These are phyloP conservation scores for Reutealis trisperma DNA, from an alignment of 345 rosid species.

Conservation along the genomic window DNA sequence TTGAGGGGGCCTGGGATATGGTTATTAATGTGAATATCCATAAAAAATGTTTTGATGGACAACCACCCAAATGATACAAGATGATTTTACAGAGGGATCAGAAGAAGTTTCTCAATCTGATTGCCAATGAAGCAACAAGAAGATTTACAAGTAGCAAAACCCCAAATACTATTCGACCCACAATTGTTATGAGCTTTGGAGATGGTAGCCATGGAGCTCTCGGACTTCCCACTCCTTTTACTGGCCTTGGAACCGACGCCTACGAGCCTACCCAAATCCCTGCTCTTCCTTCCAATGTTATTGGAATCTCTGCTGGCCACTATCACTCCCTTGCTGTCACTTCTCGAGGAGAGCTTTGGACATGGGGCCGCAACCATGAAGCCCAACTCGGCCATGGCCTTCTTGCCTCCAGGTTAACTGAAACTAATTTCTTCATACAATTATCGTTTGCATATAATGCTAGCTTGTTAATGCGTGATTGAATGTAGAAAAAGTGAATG, in stretches of 20 bases:
- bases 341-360: constrained; percentile 70
- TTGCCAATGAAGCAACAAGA: neutral
- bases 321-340: constrained; percentile 94
- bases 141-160: neutral
- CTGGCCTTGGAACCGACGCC: constrained; percentile 59
- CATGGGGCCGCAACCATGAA: constrained; percentile 90
- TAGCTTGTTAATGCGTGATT: neutral
- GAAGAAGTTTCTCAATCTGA: neutral
- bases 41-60: no score
- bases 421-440: neutral
- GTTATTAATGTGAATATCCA: no score
- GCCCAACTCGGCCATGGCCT: constrained; percentile 71
- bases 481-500: neutral
- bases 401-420: constrained; percentile 40
- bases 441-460: neutral
- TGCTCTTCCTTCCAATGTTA: constrained; percentile 59
- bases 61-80: neutral
- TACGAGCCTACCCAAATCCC: constrained; percentile 65
- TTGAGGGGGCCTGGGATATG: no score
- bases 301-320: constrained; percentile 62
- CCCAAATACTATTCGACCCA: neutral
- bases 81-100: neutral
- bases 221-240: constrained; percentile 54
- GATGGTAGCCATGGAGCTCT: constrained; percentile 83
- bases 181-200: constrained; percentile 68